Percentiles rank a stretch among this genome's conserved stretches.
Evolutionary conservation across 805 yeast species (phyloP).

Genomic region (Lachancea nothofagi): DNA sequence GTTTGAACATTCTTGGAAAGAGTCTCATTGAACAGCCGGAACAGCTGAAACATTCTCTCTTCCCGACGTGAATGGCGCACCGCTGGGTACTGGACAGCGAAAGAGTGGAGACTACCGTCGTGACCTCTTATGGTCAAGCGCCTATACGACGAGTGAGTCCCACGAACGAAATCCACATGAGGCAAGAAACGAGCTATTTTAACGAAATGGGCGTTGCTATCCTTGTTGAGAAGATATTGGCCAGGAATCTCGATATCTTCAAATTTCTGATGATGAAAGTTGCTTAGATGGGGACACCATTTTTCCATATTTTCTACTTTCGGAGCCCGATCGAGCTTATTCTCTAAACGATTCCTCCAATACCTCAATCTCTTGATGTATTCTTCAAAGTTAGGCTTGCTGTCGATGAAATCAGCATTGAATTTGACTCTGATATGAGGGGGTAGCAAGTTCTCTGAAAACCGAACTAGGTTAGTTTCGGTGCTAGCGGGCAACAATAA

Average conservation of each 20-base stretch:
- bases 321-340: conserved; percentile 80
- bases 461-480: conserved; percentile 77
- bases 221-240: conserved; percentile 84
- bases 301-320: conserved; percentile 78
- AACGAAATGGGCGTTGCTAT: conserved; percentile 81
- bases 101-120: conserved; percentile 86
- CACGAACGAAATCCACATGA: conserved; percentile 79
- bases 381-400: conserved; percentile 82
- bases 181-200: conserved; percentile 93
- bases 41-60: conserved; percentile 87
- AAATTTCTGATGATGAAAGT: conserved; percentile 96
- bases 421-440: conserved; percentile 84
- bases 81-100: conserved; percentile 96
- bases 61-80: conserved; percentile 96
- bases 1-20: conserved; percentile 79
- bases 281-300: conserved; percentile 90
- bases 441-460: conserved; percentile 91
- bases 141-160: conserved; percentile 85
- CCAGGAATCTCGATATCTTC: conserved; percentile 98
- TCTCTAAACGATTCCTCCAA: conserved; percentile 93
- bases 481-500: conserved; percentile 87
- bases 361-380: conserved; percentile 77
- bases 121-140: conserved; percentile 86
- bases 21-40: conserved; percentile 80
- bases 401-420: conserved; percentile 81